phyloP scores from a whole-genome alignment of 2,329 filamentous ascomycete species.

The Fusarium napiforme region DNA sequence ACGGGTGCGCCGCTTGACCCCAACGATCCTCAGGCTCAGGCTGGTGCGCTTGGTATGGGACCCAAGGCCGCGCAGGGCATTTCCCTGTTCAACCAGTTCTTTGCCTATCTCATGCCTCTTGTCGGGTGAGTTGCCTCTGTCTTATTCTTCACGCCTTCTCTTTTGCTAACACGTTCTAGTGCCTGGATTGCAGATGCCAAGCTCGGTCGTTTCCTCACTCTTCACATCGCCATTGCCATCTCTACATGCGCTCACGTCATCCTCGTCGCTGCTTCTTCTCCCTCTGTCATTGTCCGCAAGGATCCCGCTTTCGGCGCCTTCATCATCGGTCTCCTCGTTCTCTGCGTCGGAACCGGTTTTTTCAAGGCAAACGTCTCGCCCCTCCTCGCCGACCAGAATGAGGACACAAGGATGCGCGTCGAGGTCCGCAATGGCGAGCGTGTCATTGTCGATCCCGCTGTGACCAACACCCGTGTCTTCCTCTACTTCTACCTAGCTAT shows the following conservation, averaged over 20 bases:
- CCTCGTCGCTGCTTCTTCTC: conserved; percentile 72
- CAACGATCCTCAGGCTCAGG: conserved; percentile 29
- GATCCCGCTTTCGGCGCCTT: conserved; percentile 72
- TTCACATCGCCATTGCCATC: conserved; percentile 73
- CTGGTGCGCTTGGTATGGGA: conserved; percentile 68
- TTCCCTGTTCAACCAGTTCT: conserved; percentile 68
- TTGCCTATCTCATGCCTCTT: conserved; percentile 69
- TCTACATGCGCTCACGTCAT: conserved; percentile 75
- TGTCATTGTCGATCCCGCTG: conserved; percentile 76
- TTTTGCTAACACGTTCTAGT: conserved; percentile 42
- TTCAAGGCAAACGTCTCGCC: conserved; percentile 86
- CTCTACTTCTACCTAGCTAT: conserved; percentile 69
- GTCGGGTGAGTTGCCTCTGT: conserved; percentile 53
- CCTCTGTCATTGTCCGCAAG: conserved; percentile 67
- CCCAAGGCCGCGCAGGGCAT: conserved; percentile 64
- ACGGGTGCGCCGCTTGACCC: conserved; percentile 60
- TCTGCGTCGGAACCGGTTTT: conserved; percentile 76
- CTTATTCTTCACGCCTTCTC: no score
- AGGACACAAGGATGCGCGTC: conserved; percentile 66
- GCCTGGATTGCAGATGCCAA: conserved; percentile 74
- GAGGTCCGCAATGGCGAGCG: conserved; percentile 69
- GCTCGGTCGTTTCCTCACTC: conserved; percentile 77
- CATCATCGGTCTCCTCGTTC: conserved; percentile 69
- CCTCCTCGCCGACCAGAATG: conserved; percentile 77
- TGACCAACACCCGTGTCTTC: conserved; percentile 76